A percentile compares a stretch with the other conserved stretches of the same genome.
These are phyloP conservation scores for Micromonas commoda DNA, from an alignment of 139 green algal species.

Conservation along the genomic window DNA sequence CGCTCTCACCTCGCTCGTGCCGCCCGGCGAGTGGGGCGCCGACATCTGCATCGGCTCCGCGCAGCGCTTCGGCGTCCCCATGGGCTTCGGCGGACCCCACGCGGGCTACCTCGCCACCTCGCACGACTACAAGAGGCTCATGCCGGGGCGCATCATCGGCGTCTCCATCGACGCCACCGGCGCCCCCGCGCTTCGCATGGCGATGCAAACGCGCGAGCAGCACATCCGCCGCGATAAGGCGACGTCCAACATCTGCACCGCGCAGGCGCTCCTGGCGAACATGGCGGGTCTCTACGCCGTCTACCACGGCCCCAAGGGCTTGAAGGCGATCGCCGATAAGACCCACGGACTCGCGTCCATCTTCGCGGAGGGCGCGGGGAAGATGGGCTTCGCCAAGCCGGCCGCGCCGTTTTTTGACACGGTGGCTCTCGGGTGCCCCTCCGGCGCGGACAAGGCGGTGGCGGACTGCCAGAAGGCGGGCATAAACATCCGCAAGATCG, in stretches of 20 bases:
- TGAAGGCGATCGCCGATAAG: constrained; percentile 79
- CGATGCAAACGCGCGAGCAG: constrained; percentile 99
- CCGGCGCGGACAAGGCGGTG: constrained; percentile 26
- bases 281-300: constrained; percentile 72
- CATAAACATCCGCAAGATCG: constrained; percentile 83
- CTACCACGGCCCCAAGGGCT: constrained; percentile 94
- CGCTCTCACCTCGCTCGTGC: constrained; percentile 82
- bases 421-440: constrained; percentile 40
- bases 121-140: constrained; percentile 80
- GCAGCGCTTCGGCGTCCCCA: constrained; percentile 92
- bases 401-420: constrained; percentile 91
- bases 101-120: constrained; percentile 93
- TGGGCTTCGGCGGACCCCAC: constrained; percentile 98
- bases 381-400: constrained; percentile 56
- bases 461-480: constrained; percentile 22
- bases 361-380: constrained; percentile 69
- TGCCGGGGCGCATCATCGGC: constrained; percentile 96
- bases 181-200: constrained; percentile 90
- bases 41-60: constrained; percentile 95
- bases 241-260: constrained; percentile 99
- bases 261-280: constrained; percentile 93
- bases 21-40: constrained; percentile 93
- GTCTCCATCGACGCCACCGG: constrained; percentile 78
- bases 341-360: constrained; percentile 77
- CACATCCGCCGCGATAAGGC: constrained; percentile 99